Base-by-base conservation (phyloP, 2,329 filamentous ascomycete genomes). In the Colletotrichum caudatum region DNA sequence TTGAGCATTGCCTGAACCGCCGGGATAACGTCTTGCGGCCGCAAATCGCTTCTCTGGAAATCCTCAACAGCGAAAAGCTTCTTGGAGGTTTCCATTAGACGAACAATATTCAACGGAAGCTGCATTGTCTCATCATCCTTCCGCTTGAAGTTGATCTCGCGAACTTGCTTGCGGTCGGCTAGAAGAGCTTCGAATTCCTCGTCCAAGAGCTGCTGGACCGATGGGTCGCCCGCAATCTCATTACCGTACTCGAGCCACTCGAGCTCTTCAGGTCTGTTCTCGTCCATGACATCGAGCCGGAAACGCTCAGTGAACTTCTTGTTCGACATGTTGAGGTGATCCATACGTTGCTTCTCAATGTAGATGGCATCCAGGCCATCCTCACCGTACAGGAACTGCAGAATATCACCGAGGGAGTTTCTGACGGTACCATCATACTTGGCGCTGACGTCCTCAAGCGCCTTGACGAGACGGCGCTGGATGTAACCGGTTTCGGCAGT, bases 401-500 rank as follows among this genome's bases (percentile, higher is more conserved):
- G 92, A 74, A 99, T 93, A 77, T 99, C 97, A 57, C 96, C 96
- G 56, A 98, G 87, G 2, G 96, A 99, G 82, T 99, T 99, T 71
- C 96, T 92, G 37, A 99, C 94, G 7, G 96, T 99, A 74, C 95
- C 95, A 77, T 99, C 96, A 79, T 99, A 99, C 79, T 97, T 97
- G 71, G 95, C 95, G 86, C 95, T 97, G 64, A 98, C 92, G 81
- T 99, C 96, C 87, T 99, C 96, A 3, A 99, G 89, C 14, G 97
- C 97, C 84, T 99, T 99, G 78, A 99, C 96, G 57, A 99, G 89
- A 86, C 97, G 94, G 84, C 96, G 94, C 83, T 99, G 97, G 75
- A 99, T 99, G 81, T 99, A 99, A 84, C 96, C 96, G 69, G 97
- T 99, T 83, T 99, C 97, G 26, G 96, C 96, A 75, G 96, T 99